These are phyloP conservation scores for Sphaerulina vaccinii DNA, from an alignment of 2,329 filamentous ascomycete species.

Conservation along the genomic window DNA sequence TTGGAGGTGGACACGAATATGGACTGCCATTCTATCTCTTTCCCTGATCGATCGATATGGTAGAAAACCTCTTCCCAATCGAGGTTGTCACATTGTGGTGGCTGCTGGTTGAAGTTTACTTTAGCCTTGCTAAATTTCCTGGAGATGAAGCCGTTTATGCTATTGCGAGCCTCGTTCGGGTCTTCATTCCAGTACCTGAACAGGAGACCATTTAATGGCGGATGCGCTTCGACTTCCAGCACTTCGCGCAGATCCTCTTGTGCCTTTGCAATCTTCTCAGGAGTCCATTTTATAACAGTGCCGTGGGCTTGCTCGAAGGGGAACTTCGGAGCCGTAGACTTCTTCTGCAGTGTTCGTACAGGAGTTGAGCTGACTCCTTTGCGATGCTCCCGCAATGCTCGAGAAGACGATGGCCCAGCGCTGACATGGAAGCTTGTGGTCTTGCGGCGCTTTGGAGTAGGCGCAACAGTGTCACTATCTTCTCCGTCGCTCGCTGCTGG, in stretches of 20 bases:
- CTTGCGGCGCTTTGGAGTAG: neutral
- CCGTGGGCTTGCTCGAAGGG: neutral
- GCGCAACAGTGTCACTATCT: neutral
- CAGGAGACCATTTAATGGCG: neutral
- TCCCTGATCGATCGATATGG: neutral
- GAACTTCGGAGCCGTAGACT: neutral
- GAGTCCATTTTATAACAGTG: neutral
- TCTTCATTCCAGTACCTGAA: constrained; percentile 1
- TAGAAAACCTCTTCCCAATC: constrained; percentile 1
- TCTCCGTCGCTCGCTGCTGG: no score
- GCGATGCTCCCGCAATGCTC: no score
- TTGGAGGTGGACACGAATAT: neutral
- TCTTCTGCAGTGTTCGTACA: neutral
- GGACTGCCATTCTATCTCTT: neutral
- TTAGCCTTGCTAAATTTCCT: neutral
- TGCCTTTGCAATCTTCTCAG: neutral
- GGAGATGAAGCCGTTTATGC: neutral
- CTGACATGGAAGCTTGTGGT: neutral
- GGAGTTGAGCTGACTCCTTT: neutral
- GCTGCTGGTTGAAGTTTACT: neutral
- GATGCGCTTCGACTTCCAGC: neutral
- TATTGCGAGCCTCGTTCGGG: neutral
- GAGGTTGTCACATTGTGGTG: neutral
- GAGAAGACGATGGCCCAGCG: neutral
- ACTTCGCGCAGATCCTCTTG: neutral